phyloP scores from a whole-genome alignment of 2,329 filamentous ascomycete genomes.

The Geosmithia putterillii region DNA sequence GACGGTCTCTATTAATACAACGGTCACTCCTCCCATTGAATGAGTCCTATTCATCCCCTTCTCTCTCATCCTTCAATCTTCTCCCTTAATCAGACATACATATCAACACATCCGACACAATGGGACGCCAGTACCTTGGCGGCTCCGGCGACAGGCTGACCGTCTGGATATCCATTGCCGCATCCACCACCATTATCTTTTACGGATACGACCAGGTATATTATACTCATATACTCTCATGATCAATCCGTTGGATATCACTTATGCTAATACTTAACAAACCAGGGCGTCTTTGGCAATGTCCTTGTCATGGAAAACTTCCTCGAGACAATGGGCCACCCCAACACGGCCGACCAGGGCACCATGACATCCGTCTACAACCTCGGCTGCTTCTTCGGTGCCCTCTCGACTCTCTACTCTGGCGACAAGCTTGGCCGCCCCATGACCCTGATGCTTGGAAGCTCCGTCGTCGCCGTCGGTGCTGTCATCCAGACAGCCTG shows the following conservation, averaged over 20 bases:
- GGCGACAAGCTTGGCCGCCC: slow-evolving; percentile 50
- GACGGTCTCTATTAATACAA: no score
- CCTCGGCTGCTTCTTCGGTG: slow-evolving; percentile 50
- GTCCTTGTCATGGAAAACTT: slow-evolving; percentile 57
- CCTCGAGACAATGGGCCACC: slow-evolving; percentile 42
- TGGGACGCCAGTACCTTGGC: slow-evolving; percentile 28
- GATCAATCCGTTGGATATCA: slow-evolving; percentile 6
- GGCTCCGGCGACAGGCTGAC: slow-evolving; percentile 36
- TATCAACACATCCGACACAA: neutral
- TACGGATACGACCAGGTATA: slow-evolving; percentile 30
- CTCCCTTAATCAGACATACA: neutral
- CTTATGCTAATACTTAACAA: slow-evolving; percentile 26
- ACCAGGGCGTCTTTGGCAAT: slow-evolving; percentile 65
- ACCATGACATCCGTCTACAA: slow-evolving; percentile 45
- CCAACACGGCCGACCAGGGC: slow-evolving; percentile 34
- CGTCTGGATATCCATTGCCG: slow-evolving; percentile 37
- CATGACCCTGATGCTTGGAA: slow-evolving; percentile 46
- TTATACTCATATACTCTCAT: slow-evolving; percentile 7
- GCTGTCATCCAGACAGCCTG: slow-evolving; percentile 46
- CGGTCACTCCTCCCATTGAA: no score
- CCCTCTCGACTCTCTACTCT: slow-evolving; percentile 53
- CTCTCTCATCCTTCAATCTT: neutral
- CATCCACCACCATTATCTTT: slow-evolving; percentile 35
- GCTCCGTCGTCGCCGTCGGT: slow-evolving; percentile 42
- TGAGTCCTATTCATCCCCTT: no score